Conservation (phyloP, 139 green algal species). For the Coelastrella sp. region DNA sequence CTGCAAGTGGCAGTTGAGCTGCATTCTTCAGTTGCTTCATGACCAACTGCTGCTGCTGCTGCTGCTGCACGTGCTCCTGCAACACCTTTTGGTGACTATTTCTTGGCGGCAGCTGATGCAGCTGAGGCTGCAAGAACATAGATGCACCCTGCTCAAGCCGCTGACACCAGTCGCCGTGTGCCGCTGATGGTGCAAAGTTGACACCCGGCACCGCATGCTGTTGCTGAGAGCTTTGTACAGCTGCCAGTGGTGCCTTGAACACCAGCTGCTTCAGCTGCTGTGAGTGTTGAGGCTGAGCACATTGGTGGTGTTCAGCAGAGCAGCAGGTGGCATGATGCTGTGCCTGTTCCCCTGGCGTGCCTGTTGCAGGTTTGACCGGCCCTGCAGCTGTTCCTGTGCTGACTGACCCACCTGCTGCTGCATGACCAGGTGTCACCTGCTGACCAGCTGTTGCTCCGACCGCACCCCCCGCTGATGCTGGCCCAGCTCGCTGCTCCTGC, state of each 20-base stretch:
- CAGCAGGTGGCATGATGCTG: neutral
- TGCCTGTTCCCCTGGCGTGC: neutral
- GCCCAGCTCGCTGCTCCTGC: neutral
- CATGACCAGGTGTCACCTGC: neutral
- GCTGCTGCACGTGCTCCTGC: neutral
- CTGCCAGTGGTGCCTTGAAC: neutral
- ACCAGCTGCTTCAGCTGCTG: too few species aligned
- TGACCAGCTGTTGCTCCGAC: slow-evolving; percentile 8
- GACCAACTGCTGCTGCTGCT: neutral
- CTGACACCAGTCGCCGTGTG: neutral
- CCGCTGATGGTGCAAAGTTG: too few species aligned
- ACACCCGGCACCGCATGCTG: neutral
- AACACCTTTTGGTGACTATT: neutral
- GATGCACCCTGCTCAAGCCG: neutral
- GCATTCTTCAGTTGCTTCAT: neutral
- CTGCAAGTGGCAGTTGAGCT: neutral
- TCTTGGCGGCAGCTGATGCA: slow-evolving; percentile 8
- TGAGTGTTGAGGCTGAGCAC: too few species aligned
- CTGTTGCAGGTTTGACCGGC: neutral
- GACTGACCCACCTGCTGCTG: neutral
- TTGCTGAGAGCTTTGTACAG: neutral
- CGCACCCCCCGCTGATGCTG: neutral
- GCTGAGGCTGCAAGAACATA: neutral
- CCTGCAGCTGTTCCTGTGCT: neutral
- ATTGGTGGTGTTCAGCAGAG: too few species aligned